Percentiles rank a stretch among this genome's conserved stretches.
These are phyloP conservation scores for Nothophaeocryptopus gaeumannii DNA, from an alignment of 2,329 filamentous ascomycete genomes.

Conservation along the genomic window DNA sequence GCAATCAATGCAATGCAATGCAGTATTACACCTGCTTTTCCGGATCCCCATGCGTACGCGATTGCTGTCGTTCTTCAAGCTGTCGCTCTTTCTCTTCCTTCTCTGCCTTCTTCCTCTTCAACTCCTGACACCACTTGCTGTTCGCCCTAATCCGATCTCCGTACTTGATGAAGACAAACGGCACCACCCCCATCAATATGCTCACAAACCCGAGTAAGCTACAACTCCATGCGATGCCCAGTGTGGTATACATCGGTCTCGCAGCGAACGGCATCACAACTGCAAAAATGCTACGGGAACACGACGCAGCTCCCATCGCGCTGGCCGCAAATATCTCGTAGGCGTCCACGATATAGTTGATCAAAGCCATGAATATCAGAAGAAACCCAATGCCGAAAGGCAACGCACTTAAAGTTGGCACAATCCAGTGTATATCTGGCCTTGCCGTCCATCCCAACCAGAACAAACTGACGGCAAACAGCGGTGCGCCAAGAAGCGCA, in stretches of 20 bases:
- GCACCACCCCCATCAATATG: constrained; percentile 52
- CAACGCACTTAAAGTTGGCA: constrained; percentile 48
- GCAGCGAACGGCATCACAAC: constrained; percentile 54
- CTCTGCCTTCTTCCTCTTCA: constrained; percentile 50
- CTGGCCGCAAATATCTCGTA: constrained; percentile 73
- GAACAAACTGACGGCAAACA: constrained; percentile 44
- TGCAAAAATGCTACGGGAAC: constrained; percentile 74
- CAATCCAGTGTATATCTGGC: constrained; percentile 41
- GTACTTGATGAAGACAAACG: constrained; percentile 58
- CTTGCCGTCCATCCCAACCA: constrained; percentile 61
- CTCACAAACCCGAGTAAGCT: constrained; percentile 51
- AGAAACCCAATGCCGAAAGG: constrained; percentile 54
- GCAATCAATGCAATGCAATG: too few relatives aligned
- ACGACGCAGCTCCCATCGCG: constrained; percentile 79
- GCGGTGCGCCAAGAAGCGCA: constrained; percentile 54
- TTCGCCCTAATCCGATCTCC: constrained; percentile 54
- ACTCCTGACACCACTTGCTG: constrained; percentile 61
- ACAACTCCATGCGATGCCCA: constrained; percentile 68
- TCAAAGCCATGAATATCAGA: constrained; percentile 50
- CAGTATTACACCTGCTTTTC: constrained; percentile 24
- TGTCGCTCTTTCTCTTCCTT: constrained; percentile 19
- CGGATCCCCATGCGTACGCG: constrained; percentile 9
- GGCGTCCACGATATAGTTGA: constrained; percentile 63
- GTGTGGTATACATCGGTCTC: constrained; percentile 59
- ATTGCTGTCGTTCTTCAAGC: constrained; percentile 11